Percentiles rank a stretch among this genome's conserved stretches.
Conservation (phyloP, 257 asterid genomes). For the Lycium barbarum region DNA sequence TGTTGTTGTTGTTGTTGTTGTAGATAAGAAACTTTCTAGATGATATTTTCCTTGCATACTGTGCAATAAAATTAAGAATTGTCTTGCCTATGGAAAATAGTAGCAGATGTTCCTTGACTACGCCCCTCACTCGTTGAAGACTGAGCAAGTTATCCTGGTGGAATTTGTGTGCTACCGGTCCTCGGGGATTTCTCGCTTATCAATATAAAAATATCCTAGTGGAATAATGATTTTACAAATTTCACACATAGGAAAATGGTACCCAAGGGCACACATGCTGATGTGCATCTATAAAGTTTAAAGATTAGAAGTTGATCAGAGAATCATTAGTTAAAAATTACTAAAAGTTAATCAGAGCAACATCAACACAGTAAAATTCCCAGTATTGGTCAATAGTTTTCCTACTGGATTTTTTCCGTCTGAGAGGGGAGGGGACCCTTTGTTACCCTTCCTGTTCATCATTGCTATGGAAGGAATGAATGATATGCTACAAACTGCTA, state of each 20-base stretch:
- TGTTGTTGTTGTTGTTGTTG: too few species aligned
- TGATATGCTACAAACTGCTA: too few species aligned
- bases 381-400: too few species aligned
- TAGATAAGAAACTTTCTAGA: conserved; percentile 3
- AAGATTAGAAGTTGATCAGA: background rate
- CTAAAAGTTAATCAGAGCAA: background rate
- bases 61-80: conserved; percentile 11
- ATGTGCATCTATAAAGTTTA: background rate
- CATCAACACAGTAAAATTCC: too few species aligned
- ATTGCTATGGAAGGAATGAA: too few species aligned
- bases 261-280: background rate
- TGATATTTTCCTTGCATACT: conserved; percentile 18
- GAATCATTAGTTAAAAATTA: background rate
- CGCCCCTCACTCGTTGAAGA: background rate
- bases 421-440: too few species aligned
- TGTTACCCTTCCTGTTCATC: too few species aligned
- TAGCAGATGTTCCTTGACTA: background rate
- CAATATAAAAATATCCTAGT: background rate
- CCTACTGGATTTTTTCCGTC: too few species aligned
- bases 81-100: background rate
- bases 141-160: background rate
- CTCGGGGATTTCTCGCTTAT: background rate
- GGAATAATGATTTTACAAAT: conserved; percentile 1
- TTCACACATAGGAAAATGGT: background rate
- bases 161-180: conserved; percentile 21